Evolutionary conservation across 2,329 filamentous ascomycete genomes (phyloP).

Genomic region (Trichophyton benhamiae): DNA sequence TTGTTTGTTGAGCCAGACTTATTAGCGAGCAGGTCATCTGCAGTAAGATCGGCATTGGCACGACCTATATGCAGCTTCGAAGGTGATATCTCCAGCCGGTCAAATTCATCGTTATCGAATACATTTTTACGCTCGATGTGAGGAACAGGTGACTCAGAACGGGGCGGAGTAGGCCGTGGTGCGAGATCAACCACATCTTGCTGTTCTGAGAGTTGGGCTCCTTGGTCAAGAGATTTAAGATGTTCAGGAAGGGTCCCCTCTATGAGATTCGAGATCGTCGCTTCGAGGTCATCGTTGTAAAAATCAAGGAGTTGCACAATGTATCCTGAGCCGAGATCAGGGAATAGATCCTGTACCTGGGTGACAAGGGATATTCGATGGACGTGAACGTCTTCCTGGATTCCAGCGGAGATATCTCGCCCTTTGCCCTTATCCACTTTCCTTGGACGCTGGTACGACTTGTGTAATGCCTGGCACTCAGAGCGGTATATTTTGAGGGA

Average conservation of each 20-base stretch:
- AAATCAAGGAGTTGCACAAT: slow-evolving; percentile 66
- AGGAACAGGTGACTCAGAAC: slow-evolving; percentile 21
- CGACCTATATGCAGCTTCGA: slow-evolving; percentile 71
- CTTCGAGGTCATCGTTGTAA: slow-evolving; percentile 64
- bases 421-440: slow-evolving; percentile 32
- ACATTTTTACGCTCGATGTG: slow-evolving; percentile 51
- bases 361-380: slow-evolving; percentile 75
- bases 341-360: slow-evolving; percentile 88
- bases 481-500: slow-evolving; percentile 30
- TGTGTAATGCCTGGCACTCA: slow-evolving; percentile 28
- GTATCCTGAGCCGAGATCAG: slow-evolving; percentile 72
- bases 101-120: slow-evolving; percentile 70
- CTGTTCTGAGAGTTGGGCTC: slow-evolving; percentile 15
- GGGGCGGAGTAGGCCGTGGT: slow-evolving; percentile 37
- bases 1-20: slow-evolving; percentile 56
- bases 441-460: slow-evolving; percentile 31
- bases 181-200: slow-evolving; percentile 36
- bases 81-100: slow-evolving; percentile 53
- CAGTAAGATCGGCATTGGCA: slow-evolving; percentile 45
- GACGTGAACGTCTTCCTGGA: slow-evolving; percentile 48
- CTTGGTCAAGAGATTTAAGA: slow-evolving; percentile 50
- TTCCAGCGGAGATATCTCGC: slow-evolving; percentile 20
- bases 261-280: slow-evolving; percentile 68
- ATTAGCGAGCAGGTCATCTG: slow-evolving; percentile 60
- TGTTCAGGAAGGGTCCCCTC: slow-evolving; percentile 62